Conservation (phyloP, 331 rosid genomes). For the Saraca asoca region DNA sequence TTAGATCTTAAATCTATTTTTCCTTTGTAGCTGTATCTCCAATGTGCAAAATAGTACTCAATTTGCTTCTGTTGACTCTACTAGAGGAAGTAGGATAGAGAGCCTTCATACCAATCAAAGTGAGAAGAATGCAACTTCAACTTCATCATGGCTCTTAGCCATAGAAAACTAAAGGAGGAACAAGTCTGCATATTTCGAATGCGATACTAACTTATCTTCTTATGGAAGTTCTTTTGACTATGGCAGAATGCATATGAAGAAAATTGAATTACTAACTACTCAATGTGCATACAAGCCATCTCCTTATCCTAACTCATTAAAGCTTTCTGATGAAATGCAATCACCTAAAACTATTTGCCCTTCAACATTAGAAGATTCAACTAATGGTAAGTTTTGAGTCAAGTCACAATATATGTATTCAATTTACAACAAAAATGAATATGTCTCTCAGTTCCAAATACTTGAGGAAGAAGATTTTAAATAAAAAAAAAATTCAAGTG, state of each 20-base stretch:
- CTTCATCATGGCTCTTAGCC: conserved; percentile 45
- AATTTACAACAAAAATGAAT: conserved; percentile 46
- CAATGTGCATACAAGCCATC: conserved; percentile 53
- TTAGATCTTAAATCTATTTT: conserved; percentile 9
- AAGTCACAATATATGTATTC: conserved; percentile 74
- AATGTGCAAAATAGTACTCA: conserved; percentile 39
- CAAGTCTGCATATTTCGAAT: conserved; percentile 81
- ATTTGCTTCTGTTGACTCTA: conserved; percentile 39
- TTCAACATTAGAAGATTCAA: conserved; percentile 51
- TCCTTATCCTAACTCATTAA: conserved; percentile 78
- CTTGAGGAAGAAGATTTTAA: conserved; percentile 50
- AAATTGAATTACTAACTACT: conserved; percentile 45
- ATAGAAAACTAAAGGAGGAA: too few species aligned
- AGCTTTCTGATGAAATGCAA: conserved; percentile 83
- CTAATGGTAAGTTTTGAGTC: conserved; percentile 56
- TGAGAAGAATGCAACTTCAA: conserved; percentile 41
- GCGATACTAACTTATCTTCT: conserved; percentile 47
- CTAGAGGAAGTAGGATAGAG: conserved; percentile 48
- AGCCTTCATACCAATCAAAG: conserved; percentile 28
- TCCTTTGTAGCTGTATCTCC: conserved; percentile 56
- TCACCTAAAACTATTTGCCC: conserved; percentile 94
- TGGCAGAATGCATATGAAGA: conserved; percentile 41
- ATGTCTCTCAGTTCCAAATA: conserved; percentile 44
- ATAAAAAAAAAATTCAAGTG: conserved; percentile 47
- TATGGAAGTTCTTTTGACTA: conserved; percentile 51